These are phyloP conservation scores for Daucus carota DNA, from an alignment of 129 eudicot genomes.

Conservation along the genomic window DH1_v3.0 NC_030386.2:32453501-32454000, in stretches of 20 bases:
- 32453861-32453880: slow-evolving; percentile 39
- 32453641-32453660: too few relatives aligned
- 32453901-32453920: slow-evolving; percentile 37
- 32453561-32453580: too few relatives aligned
- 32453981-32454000: slow-evolving; percentile 54
- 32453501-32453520: too few relatives aligned
- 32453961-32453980: slow-evolving; percentile 21
- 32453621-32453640: too few relatives aligned
- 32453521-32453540: too few relatives aligned
- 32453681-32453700: background rate
- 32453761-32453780: slow-evolving; percentile 63
- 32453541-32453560: too few relatives aligned
- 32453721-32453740: background rate
- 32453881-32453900: slow-evolving; percentile 25
- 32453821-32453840: slow-evolving; percentile 27
- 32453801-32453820: slow-evolving; percentile 45
- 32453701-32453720: background rate
- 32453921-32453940: slow-evolving; percentile 44
- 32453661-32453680: background rate
- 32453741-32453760: background rate
- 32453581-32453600: too few relatives aligned
- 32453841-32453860: slow-evolving; percentile 32
- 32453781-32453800: slow-evolving; percentile 46
- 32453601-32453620: too few relatives aligned
- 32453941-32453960: slow-evolving; percentile 29